Evolutionary conservation across 108 stramenopile genomes (phyloP).

Genomic region (Pseudonitzschia multistriata): DNA sequence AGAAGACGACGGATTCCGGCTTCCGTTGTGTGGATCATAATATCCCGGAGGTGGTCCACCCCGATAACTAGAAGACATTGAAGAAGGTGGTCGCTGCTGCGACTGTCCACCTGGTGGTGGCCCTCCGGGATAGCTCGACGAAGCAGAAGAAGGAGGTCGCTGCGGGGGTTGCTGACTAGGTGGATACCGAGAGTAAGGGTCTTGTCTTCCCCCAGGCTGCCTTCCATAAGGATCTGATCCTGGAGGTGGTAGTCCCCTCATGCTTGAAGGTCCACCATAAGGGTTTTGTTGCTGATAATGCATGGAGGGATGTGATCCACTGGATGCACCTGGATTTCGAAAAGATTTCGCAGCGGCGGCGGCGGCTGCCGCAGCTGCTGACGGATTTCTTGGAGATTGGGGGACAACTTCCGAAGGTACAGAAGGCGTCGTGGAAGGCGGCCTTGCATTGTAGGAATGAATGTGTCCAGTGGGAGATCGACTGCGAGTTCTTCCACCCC

Average conservation of each 20-base stretch:
- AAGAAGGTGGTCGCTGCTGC: background rate
- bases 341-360: conserved; percentile 61
- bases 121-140: background rate
- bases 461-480: conserved; percentile 44
- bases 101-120: background rate
- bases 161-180: background rate
- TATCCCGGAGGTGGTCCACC: conserved; percentile 15
- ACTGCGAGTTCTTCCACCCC: conserved; percentile 49
- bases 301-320: conserved; percentile 1
- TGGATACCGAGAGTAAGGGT: conserved; percentile 7
- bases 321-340: conserved; percentile 13
- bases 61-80: background rate
- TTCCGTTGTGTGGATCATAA: conserved; percentile 17
- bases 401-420: conserved; percentile 19
- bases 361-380: conserved; percentile 50
- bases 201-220: background rate
- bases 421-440: conserved; percentile 19
- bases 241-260: conserved; percentile 12
- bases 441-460: conserved; percentile 18
- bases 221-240: conserved; percentile 13
- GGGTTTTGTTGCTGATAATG: conserved; percentile 19
- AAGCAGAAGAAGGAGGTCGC: background rate
- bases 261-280: background rate
- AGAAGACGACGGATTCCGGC: conserved; percentile 16
- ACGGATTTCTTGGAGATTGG: conserved; percentile 36